Evolutionary conservation across 805 yeast genomes (phyloP).

Genomic region (Maudiozyma pseudohumilis): DNA sequence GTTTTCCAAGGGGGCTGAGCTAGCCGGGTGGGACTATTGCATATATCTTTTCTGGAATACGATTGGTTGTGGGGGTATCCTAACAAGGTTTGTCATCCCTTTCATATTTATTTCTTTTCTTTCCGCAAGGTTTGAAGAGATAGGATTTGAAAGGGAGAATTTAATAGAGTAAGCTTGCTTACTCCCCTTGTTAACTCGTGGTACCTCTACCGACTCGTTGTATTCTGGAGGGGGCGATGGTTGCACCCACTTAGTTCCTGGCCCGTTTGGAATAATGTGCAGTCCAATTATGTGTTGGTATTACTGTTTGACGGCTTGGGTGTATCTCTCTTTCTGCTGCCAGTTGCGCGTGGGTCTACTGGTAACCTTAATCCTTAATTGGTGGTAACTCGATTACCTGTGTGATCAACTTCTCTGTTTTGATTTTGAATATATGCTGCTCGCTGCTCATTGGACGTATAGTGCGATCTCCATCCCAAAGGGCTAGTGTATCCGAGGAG

Average conservation of each 20-base stretch:
- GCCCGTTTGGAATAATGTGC: no score
- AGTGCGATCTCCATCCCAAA: not conserved
- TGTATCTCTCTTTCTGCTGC: no score
- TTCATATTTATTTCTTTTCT: not conserved
- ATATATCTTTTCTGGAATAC: not conserved
- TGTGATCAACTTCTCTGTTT: not conserved
- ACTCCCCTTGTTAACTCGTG: conserved; percentile 14
- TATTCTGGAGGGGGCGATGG: no score
- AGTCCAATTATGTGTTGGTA: no score
- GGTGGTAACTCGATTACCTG: conserved; percentile 2
- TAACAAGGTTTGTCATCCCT: conserved; percentile 4
- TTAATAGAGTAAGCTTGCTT: conserved; percentile 29
- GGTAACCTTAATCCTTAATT: not conserved
- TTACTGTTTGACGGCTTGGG: no score
- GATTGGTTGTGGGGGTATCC: no score
- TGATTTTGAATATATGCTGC: not conserved
- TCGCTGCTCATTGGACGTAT: not conserved
- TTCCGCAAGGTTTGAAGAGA: no score
- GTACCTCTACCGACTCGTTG: not conserved
- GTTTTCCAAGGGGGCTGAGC: no score
- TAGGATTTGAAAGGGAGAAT: no score
- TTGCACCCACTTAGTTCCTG: no score
- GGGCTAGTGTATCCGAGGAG: no score
- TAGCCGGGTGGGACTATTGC: not conserved
- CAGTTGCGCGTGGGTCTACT: no score